Evolutionary conservation across 148 eudicot species (phyloP).

Genomic region (Oxyria digyna): DNA sequence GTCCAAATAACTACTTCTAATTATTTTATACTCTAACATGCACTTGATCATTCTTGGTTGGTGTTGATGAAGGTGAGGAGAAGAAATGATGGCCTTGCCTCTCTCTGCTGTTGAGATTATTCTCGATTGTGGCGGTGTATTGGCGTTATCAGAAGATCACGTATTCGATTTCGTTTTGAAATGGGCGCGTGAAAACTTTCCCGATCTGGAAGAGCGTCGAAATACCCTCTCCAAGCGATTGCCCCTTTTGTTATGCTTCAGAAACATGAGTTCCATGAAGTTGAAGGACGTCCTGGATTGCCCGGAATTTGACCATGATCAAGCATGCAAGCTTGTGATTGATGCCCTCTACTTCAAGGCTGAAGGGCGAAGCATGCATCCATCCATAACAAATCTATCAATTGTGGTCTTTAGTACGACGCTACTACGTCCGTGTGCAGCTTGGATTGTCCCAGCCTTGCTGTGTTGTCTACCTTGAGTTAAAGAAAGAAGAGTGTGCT

Average conservation of each 20-base stretch:
- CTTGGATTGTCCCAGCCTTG: background rate
- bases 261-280: constrained; percentile 34
- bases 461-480: background rate
- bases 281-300: background rate
- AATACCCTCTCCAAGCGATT: constrained; percentile 60
- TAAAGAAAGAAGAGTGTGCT: background rate
- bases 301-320: background rate
- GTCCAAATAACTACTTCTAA: background rate
- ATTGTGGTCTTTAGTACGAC: background rate
- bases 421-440: background rate
- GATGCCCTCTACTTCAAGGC: background rate
- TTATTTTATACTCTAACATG: no score
- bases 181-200: constrained; percentile 60
- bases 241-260: constrained; percentile 52
- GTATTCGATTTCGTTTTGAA: constrained; percentile 69
- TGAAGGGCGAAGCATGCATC: background rate
- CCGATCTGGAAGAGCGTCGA: constrained; percentile 58
- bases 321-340: background rate
- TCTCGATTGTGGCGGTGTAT: constrained; percentile 31
- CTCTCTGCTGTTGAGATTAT: no score
- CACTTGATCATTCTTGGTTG: background rate
- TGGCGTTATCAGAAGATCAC: constrained; percentile 52
- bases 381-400: background rate
- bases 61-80: constrained; percentile 29
- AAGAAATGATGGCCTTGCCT: constrained; percentile 62